Evolutionary conservation across 169 alveolate species (phyloP), one percentile per base, ranked within the genome.

Genomic region (Babesia ovata): DNA sequence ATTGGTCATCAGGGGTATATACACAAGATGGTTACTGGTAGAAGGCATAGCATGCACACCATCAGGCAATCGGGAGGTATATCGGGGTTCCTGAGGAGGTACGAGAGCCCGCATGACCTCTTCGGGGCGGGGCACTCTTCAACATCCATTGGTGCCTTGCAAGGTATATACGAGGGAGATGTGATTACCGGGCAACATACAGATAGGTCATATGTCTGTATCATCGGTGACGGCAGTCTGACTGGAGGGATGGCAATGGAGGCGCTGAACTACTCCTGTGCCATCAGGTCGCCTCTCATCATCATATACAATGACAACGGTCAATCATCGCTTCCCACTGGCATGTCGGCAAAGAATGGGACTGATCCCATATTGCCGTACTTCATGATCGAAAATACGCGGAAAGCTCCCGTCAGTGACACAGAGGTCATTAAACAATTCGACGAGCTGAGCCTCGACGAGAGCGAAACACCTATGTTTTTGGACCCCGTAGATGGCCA

Each of bases 111-210:
- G 22, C 94, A 94, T 75, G 97, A 94, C 49, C 76, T 86, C 12
- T 93, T 94, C 70, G 96, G 96, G 26, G 96, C 97, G 7, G 97
- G 97, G 21, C 97, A 94, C 75, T 92, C 95, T 26, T 92, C 96
- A 17, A 91, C 96, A 21, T 88, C 97, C 19, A 87, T 94, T 50
- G 86, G 95, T 10, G 94, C 94, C 28, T 84, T 91, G 0, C 95
- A 93, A 52, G 97, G 97, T 14, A 67, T 93, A 28, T 71, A 53
- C 36, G 83, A 67, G 62, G 82, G 76, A 36, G 63, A 63, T 49
- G 39, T 54, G 10, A 21, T 69, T 21, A 60, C 24, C 14, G 54
- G 48, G 29, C 33, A 72, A 17, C 60, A 53, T 29, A 13, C 13
- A 71, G 29, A 58, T 52, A 29, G 86, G 75, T 36, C 62, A 44